Base-by-base conservation (phyloP, 768 basidiomycete genomes). In the Cystobasidium tubakii region DNA sequence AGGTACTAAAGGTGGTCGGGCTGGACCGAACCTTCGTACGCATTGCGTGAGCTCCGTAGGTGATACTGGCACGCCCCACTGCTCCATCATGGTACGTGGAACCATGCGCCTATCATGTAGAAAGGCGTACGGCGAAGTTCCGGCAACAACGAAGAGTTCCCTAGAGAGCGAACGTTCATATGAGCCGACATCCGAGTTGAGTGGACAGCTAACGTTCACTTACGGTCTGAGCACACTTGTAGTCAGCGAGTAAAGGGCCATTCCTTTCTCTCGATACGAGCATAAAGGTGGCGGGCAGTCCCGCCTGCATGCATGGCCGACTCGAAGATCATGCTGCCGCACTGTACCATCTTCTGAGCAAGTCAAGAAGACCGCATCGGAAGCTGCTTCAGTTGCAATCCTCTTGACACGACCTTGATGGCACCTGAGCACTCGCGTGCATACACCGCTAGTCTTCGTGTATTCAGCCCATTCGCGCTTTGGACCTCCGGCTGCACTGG, bases 81-180 rank as follows among this genome's bases (percentile, higher is more conserved):
- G 66, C 23, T 34, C 36, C 17, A n/a, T 19, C 53, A 75, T 64
- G 25, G 69, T 33, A 1, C 65, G 6, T 10, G 57, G 62, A 7
- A 76, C 12, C 78, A 79, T 79, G 23, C 79, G 66, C 23, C 79
- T 72, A 67, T 79, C 79, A 53, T 79, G 78, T 0, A 79, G 76
- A 57, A 50, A 79, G 1, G 78, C 78, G 53, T 75, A 77, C 0
- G 75, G 75, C 1, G 39, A 44, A 10, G 76, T 77, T 0, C 79
- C 79, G 0, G 76, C 78, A 21, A 78, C 78, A 23, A 72, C 75
- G 31, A 79, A 79, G 29, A 79, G 73, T 21, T 76, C 73, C 36
- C 63, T 65, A 42, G 25, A n/a, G n/a, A n/a, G n/a, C n/a, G n/a
- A n/a, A n/a, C n/a, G n/a, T n/a, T n/a, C n/a, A n/a, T n/a, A n/a